These are phyloP conservation scores for Colletotrichum eleusines DNA, from an alignment of 2,329 filamentous ascomycete genomes.

Conservation along the genomic window DNA sequence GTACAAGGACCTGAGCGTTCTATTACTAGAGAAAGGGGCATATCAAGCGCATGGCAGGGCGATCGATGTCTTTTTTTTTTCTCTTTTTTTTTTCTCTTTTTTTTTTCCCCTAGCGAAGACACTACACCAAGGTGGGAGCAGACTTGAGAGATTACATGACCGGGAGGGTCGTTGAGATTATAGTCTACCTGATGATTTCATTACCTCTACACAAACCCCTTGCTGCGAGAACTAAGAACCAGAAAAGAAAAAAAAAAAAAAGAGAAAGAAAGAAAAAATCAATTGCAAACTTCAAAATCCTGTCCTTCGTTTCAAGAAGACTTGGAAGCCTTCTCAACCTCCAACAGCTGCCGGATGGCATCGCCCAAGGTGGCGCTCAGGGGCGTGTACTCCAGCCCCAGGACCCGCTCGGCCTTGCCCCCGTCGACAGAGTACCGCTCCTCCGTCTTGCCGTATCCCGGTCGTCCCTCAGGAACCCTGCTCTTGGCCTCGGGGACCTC, in stretches of 20 bases:
- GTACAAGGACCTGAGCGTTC: not conserved
- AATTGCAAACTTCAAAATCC: not conserved
- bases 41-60: not conserved
- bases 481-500: slow-evolving; percentile 61
- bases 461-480: slow-evolving; percentile 41
- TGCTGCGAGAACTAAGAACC: not conserved
- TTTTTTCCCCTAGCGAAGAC: not conserved
- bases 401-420: slow-evolving; percentile 53
- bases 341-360: slow-evolving; percentile 12
- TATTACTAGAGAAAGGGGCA: not conserved
- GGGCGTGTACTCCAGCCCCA: slow-evolving; percentile 70
- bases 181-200: not conserved
- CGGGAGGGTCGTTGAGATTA: not conserved
- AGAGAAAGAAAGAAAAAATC: not conserved
- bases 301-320: not conserved
- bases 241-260: not conserved
- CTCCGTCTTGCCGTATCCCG: slow-evolving; percentile 45
- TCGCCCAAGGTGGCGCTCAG: slow-evolving; percentile 50
- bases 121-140: not conserved
- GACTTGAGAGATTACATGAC: not conserved
- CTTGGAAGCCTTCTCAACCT: slow-evolving; percentile 12
- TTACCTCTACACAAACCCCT: not conserved
- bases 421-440: slow-evolving; percentile 59
- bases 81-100: not conserved
- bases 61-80: not conserved